A percentile compares a stretch with the other conserved stretches of the same genome.
These are phyloP conservation scores for Pythium apleroticum DNA, from an alignment of 352 stramenopile genomes.

Conservation along the genomic window DNA sequence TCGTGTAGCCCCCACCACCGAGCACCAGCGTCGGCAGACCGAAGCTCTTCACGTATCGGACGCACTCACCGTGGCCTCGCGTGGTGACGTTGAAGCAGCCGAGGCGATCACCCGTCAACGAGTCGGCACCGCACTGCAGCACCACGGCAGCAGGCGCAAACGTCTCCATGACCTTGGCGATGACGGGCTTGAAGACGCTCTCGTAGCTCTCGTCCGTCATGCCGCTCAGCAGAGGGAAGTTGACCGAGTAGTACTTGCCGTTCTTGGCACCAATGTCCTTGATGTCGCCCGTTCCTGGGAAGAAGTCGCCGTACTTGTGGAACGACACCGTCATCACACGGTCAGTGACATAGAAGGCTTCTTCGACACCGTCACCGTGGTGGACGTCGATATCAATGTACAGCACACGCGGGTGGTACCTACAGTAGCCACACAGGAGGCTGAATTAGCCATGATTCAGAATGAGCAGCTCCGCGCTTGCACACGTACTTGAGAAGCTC, in stretches of 20 bases:
- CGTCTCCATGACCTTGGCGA: conserved; percentile 92
- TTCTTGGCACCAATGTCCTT: conserved; percentile 94
- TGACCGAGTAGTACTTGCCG: conserved; percentile 95
- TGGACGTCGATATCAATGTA: conserved; percentile 99
- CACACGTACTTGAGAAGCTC: conserved; percentile 95
- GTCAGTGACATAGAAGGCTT: conserved; percentile 96
- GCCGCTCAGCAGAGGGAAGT: conserved; percentile 95
- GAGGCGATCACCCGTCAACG: conserved; percentile 95
- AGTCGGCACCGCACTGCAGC: conserved; percentile 98
- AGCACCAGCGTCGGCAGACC: conserved; percentile 81
- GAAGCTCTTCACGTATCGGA: conserved; percentile 88
- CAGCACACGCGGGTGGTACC: conserved; percentile 93
- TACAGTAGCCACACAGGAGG: neutral
- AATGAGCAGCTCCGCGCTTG: neutral
- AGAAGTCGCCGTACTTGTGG: conserved; percentile 99
- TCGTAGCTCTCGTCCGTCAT: conserved; percentile 97
- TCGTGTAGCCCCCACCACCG: conserved; percentile 84
- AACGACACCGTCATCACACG: conserved; percentile 99
- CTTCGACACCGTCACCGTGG: conserved; percentile 97
- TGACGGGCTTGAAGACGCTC: conserved; percentile 97
- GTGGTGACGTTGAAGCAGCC: conserved; percentile 98
- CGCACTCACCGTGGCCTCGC: conserved; percentile 71
- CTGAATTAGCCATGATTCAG: neutral
- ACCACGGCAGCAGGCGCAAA: conserved; percentile 92
- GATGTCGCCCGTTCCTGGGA: conserved; percentile 96